Percentiles rank a stretch among this genome's conserved stretches.
Conservation (phyloP, 805 yeast genomes). For the Helenozyma rhizophorensis region DNA sequence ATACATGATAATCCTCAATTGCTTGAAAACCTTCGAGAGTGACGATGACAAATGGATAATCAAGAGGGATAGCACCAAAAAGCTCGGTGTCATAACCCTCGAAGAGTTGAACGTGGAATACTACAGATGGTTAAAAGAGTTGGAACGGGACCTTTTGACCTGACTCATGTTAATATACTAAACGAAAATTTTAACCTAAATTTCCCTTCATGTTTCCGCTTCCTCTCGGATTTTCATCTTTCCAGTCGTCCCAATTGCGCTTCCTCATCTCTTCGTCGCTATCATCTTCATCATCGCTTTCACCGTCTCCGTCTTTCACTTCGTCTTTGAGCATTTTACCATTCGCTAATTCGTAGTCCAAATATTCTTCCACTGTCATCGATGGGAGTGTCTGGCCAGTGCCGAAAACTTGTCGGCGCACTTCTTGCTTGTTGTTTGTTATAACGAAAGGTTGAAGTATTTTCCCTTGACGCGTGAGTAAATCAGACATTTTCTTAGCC, state of each 20-base stretch:
- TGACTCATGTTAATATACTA: background rate
- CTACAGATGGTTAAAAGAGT: slow-evolving; percentile 30
- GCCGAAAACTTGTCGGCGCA: slow-evolving; percentile 69
- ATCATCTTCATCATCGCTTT: slow-evolving; percentile 51
- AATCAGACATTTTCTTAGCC: slow-evolving; percentile 21
- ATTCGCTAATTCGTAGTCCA: slow-evolving; percentile 78
- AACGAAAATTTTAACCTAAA: slow-evolving; percentile 25
- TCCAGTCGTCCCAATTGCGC: slow-evolving; percentile 91
- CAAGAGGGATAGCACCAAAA: slow-evolving; percentile 12
- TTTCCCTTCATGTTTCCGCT: slow-evolving; percentile 74
- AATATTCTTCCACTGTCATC: slow-evolving; percentile 87
- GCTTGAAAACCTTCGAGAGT: slow-evolving; percentile 29
- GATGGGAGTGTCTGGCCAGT: slow-evolving; percentile 93
- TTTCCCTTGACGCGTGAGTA: slow-evolving; percentile 69
- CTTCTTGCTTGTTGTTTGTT: slow-evolving; percentile 48
- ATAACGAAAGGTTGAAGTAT: slow-evolving; percentile 82
- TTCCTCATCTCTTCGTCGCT: slow-evolving; percentile 67
- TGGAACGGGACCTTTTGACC: slow-evolving; percentile 21
- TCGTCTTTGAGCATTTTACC: slow-evolving; percentile 70
- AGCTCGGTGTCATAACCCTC: slow-evolving; percentile 21
- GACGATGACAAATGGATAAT: slow-evolving; percentile 38
- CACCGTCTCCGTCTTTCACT: slow-evolving; percentile 30
- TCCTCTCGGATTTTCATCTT: slow-evolving; percentile 80
- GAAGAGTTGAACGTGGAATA: slow-evolving; percentile 31
- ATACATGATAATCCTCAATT: slow-evolving; percentile 38